phyloP scores from a whole-genome alignment of 75 land plant species.

The Gnetum montanum region DNA sequence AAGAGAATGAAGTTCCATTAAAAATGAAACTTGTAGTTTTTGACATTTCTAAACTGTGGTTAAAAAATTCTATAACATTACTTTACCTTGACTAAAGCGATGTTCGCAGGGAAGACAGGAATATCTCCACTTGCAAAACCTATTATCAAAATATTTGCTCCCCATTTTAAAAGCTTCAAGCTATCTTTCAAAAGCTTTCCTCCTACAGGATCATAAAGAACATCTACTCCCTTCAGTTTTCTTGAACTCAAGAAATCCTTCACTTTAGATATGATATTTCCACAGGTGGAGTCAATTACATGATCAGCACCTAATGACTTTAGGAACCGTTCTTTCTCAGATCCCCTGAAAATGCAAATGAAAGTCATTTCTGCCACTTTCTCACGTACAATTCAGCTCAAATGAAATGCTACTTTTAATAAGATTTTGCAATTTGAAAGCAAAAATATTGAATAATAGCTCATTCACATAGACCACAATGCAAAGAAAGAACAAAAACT shows the following conservation, averaged over 20 bases:
- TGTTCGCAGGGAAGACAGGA: conserved; percentile 89
- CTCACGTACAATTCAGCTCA: neutral
- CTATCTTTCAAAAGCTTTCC: conserved; percentile 79
- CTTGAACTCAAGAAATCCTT: conserved; percentile 59
- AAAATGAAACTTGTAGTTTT: too few species aligned
- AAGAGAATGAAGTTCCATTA: too few species aligned
- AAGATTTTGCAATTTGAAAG: neutral
- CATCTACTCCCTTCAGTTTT: conserved; percentile 91
- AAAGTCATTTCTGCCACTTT: too few species aligned
- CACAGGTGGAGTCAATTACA: conserved; percentile 57
- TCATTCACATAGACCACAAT: neutral
- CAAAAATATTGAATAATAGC: neutral
- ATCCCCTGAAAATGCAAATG: conserved; percentile 50
- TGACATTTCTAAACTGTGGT: too few species aligned
- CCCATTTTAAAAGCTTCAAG: conserved; percentile 86
- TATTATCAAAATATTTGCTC: conserved; percentile 83
- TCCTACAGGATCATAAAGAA: conserved; percentile 96
- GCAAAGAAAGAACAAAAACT: neutral
- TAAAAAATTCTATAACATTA: too few species aligned
- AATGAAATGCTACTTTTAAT: neutral
- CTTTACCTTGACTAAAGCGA: conserved; percentile 86
- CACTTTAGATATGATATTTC: conserved; percentile 45
- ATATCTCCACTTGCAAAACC: conserved; percentile 96
- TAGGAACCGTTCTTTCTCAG: conserved; percentile 56
- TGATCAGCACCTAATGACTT: conserved; percentile 73